These are phyloP conservation scores for Trichoderma semiorbis DNA, from an alignment of 2,329 filamentous ascomycete genomes.

Conservation along the genomic window DNA sequence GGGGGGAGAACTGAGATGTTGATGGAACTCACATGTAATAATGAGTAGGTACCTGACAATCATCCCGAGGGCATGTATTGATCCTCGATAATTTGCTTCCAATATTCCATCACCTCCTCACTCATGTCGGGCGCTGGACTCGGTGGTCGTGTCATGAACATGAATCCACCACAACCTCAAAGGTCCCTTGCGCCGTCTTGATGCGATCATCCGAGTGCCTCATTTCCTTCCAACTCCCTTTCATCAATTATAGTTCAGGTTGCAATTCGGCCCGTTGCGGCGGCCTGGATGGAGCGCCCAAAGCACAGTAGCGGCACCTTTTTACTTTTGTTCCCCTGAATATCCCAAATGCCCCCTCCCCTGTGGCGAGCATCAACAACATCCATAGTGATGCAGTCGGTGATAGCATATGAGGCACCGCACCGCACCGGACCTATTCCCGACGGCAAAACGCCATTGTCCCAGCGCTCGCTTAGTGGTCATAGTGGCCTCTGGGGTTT, in stretches of 20 bases:
- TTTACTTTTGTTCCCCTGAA: background rate
- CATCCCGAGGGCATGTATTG: background rate
- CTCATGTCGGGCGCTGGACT: background rate
- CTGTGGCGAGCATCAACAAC: background rate
- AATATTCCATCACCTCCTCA: background rate
- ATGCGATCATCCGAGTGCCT: background rate
- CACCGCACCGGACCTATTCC: background rate
- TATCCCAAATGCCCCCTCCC: background rate
- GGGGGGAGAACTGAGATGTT: background rate
- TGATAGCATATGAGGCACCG: background rate
- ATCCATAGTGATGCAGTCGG: too few relatives aligned
- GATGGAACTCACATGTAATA: background rate
- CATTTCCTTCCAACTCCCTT: background rate
- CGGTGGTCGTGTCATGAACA: background rate
- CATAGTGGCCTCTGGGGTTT: background rate
- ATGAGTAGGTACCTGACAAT: background rate
- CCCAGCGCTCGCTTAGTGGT: background rate
- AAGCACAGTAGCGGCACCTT: background rate
- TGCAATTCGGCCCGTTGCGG: slow-evolving; percentile 2
- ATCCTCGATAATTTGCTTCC: background rate
- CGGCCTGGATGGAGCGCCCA: background rate
- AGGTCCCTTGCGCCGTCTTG: background rate
- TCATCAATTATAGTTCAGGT: background rate
- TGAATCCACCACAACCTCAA: background rate
- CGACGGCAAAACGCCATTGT: background rate